A percentile compares a stretch with the other conserved stretches of the same genome.
phyloP scores from a whole-genome alignment of 2,329 filamentous ascomycete genomes.

The Phaeosphaeria sp. region DNA sequence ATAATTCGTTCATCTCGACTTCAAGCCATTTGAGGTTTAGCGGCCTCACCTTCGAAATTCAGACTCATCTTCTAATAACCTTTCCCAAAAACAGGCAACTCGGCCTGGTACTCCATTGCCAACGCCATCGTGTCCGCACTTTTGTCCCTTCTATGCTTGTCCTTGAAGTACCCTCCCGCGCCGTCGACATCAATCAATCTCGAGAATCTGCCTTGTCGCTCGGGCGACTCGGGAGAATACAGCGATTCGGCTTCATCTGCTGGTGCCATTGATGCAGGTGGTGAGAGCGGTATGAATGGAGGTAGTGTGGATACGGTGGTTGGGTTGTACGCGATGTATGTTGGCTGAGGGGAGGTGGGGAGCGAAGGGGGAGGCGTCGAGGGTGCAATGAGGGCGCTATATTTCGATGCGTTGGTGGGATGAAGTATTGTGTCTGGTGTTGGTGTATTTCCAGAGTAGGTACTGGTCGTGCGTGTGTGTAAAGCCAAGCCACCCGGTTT shows the following conservation, averaged over 20 bases:
- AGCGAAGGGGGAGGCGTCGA: neutral
- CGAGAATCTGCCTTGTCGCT: neutral
- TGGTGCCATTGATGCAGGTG: neutral
- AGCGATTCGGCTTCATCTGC: neutral
- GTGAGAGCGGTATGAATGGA: slow-evolving; percentile 10
- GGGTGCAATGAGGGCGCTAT: slow-evolving; percentile 20
- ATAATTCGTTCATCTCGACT: too few relatives aligned
- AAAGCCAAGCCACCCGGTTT: slow-evolving; percentile 19
- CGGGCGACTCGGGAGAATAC: neutral
- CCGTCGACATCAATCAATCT: slow-evolving; percentile 6
- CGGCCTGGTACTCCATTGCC: slow-evolving; percentile 33
- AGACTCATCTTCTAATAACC: slow-evolving; percentile 19
- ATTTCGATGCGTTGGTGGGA: slow-evolving; percentile 10
- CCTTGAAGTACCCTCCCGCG: slow-evolving; percentile 3
- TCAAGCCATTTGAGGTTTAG: too few relatives aligned
- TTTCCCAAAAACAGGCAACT: slow-evolving; percentile 24
- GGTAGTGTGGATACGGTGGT: neutral
- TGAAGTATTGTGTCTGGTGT: neutral
- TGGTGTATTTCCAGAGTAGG: neutral
- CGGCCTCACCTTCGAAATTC: neutral
- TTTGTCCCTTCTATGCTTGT: slow-evolving; percentile 19
- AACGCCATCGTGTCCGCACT: slow-evolving; percentile 27
- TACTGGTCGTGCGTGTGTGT: slow-evolving; percentile 5
- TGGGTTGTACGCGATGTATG: slow-evolving; percentile 32
- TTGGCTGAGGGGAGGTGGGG: slow-evolving; percentile 9